These are phyloP conservation scores for Stentor roeselii DNA, from an alignment of 73 alveolate species.

Conservation along the genomic window DNA sequence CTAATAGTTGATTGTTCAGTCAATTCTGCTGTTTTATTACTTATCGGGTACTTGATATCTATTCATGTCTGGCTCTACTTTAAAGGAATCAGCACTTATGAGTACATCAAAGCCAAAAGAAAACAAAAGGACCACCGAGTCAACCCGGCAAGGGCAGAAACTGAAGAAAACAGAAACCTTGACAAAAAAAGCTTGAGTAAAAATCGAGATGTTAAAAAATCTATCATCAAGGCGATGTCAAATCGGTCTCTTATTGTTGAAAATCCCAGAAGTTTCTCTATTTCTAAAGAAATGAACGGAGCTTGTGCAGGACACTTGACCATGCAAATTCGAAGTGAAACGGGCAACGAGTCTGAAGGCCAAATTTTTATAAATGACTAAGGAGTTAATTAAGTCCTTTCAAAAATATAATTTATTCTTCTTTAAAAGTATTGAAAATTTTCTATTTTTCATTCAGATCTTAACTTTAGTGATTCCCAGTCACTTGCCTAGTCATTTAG, in stretches of 20 bases:
- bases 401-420: no score
- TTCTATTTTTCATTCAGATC: no score
- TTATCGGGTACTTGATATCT: conserved; percentile 14
- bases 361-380: no score
- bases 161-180: neutral
- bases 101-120: conserved; percentile 1
- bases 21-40: neutral
- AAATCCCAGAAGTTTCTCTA: neutral
- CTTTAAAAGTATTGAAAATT: no score
- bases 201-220: neutral
- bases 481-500: no score
- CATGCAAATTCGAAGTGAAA: no score
- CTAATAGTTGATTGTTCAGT: neutral
- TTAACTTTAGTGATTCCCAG: no score
- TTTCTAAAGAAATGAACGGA: no score
- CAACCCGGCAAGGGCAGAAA: neutral
- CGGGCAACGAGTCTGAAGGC: no score
- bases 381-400: no score
- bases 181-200: no score
- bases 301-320: no score
- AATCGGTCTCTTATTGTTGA: neutral
- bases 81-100: conserved; percentile 23
- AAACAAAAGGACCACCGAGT: conserved; percentile 6
- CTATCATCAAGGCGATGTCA: neutral
- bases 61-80: neutral